Evolutionary conservation across 441 rosid species (phyloP), one percentile per base, ranked within the genome.

Genomic region (Brassica hybrid): DNA sequence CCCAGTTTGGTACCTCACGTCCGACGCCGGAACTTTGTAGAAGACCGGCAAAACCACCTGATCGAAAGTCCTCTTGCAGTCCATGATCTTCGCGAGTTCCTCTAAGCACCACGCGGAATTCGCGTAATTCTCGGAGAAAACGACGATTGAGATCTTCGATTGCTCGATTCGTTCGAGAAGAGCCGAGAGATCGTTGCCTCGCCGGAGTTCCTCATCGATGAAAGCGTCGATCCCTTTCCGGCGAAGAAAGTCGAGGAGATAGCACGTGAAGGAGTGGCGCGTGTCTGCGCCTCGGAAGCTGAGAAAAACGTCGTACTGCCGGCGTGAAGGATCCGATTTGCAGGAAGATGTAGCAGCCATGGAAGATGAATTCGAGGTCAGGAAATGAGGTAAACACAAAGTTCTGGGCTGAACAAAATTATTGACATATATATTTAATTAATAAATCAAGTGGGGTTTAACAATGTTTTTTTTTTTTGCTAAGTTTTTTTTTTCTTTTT

Each of bases 221-320:
- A 78, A 78, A 21, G 76, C 76, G 34, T 71, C 73, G 76, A 78
- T 78, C 11, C 76, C 76, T 72, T 78, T 72, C 73, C 76, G 68
- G 19, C 81, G 65, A 11, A 78, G 76, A 48, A 48, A 66, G 7
- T 66, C 77, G 13, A 2, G 67, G 61, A 72, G 76, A 1, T 57
- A 72, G 63, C 67, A 13, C 0, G 23, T 65, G 41, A 77, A 71
- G 45, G 61, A 43, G 8, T 57, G 18, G 13, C 76, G 67, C 14
- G 65, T 54, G 72, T 77, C 80, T 64, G 0, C 72, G 0, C 80
- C 76, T 65, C 72, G 71, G 71, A 77, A 77, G 16, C 81, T 77
- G 60, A 77, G 62, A 59, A 77, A 77, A 9, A 65, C 76, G 72
- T 77, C 76, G 36, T 71, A 87, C 1, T 78, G 71, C 67, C 79